Evolutionary conservation across 805 yeast genomes (phyloP).

Genomic region (Candida schatavii): DNA sequence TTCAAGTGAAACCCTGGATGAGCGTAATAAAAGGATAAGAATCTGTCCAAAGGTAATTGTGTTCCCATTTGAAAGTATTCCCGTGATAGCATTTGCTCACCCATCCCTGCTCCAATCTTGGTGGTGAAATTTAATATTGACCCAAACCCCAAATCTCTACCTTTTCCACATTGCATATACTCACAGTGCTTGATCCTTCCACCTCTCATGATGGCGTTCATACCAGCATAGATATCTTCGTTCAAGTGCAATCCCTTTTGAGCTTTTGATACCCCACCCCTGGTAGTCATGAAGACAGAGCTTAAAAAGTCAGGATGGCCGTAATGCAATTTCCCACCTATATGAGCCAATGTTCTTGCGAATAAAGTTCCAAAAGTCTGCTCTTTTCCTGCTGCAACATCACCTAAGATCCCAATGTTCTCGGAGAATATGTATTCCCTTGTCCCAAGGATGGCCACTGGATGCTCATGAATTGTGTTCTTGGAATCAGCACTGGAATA

Average conservation of each 20-base stretch:
- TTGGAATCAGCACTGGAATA: conserved; percentile 17
- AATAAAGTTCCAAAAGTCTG: conserved; percentile 85
- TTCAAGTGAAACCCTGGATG: conserved; percentile 86
- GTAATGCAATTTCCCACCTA: conserved; percentile 84
- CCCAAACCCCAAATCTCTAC: conserved; percentile 85
- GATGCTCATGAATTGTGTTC: conserved; percentile 33
- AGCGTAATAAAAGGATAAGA: conserved; percentile 80
- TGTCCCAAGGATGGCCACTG: conserved; percentile 85
- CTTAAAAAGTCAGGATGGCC: conserved; percentile 88
- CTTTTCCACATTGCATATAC: conserved; percentile 87
- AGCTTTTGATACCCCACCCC: conserved; percentile 88
- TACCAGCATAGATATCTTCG: conserved; percentile 88
- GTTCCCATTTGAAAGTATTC: conserved; percentile 82
- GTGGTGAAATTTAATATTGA: conserved; percentile 83
- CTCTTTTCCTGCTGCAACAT: conserved; percentile 88
- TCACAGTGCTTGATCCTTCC: conserved; percentile 87
- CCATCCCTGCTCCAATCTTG: conserved; percentile 92
- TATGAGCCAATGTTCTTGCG: conserved; percentile 78
- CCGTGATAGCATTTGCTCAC: conserved; percentile 83
- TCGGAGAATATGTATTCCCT: conserved; percentile 86
- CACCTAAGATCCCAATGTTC: conserved; percentile 82
- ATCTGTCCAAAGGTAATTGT: conserved; percentile 75
- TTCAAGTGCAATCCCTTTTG: conserved; percentile 83
- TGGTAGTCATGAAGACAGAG: conserved; percentile 71
- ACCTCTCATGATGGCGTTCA: conserved; percentile 79